phyloP scores from a whole-genome alignment of 768 basidiomycete species.

The Porphyrellus cyaneotinctus region DNA sequence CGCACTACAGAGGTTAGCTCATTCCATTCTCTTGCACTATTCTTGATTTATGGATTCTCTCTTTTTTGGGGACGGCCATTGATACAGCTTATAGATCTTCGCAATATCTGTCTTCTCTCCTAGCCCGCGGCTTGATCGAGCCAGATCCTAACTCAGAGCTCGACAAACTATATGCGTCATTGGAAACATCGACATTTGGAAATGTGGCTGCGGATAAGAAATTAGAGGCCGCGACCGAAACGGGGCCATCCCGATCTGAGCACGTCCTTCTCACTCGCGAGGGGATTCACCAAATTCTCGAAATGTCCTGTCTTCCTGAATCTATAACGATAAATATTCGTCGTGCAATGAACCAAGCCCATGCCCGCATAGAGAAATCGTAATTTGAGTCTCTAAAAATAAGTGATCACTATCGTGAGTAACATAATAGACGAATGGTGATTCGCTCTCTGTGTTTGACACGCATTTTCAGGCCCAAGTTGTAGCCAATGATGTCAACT shows the following conservation, averaged over 20 bases:
- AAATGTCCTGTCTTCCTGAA: slow-evolving; percentile 42
- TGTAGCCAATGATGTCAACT: slow-evolving; percentile 6
- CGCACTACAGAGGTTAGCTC: slow-evolving; percentile 67
- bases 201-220: neutral
- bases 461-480: neutral
- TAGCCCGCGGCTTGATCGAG: slow-evolving; percentile 52
- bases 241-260: slow-evolving; percentile 13
- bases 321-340: slow-evolving; percentile 48
- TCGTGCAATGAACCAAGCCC: slow-evolving; percentile 62
- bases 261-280: slow-evolving; percentile 47
- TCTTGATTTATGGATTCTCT: neutral
- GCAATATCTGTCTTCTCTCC: slow-evolving; percentile 57
- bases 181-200: slow-evolving; percentile 4
- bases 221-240: slow-evolving; percentile 1
- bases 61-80: neutral
- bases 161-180: slow-evolving; percentile 50
- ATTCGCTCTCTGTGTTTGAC: slow-evolving; percentile 13
- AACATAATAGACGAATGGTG: slow-evolving; percentile 1
- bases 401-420: slow-evolving; percentile 6
- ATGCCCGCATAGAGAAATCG: slow-evolving; percentile 25
- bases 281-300: slow-evolving; percentile 50
- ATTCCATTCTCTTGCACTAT: neutral
- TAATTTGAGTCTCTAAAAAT: neutral
- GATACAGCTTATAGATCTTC: slow-evolving; percentile 64
- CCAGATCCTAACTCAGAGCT: slow-evolving; percentile 53